Conservation (phyloP, 2,329 filamentous ascomycete species). For the Claviceps sp. region DNA sequence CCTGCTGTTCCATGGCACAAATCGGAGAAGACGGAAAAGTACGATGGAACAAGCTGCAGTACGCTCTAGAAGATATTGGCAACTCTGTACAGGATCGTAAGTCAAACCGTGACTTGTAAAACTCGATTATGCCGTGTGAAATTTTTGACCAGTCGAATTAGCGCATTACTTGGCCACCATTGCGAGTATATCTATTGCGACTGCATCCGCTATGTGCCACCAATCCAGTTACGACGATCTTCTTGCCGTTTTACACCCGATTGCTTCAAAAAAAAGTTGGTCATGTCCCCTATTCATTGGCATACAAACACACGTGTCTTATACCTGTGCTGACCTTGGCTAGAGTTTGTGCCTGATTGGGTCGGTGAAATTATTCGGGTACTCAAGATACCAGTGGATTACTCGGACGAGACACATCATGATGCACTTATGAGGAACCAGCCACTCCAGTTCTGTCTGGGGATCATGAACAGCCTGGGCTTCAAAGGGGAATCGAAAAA, state of each 20-base stretch:
- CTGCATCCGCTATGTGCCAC: constrained; percentile 31
- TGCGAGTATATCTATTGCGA: constrained; percentile 44
- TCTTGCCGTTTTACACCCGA: constrained; percentile 50
- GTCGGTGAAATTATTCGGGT: constrained; percentile 55
- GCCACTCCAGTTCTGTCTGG: constrained; percentile 61
- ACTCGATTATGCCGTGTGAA: not conserved
- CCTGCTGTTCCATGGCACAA: constrained; percentile 43
- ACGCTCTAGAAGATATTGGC: constrained; percentile 34
- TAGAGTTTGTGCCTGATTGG: constrained; percentile 49
- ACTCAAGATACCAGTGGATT: constrained; percentile 65
- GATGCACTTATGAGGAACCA: constrained; percentile 62
- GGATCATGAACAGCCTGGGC: constrained; percentile 66
- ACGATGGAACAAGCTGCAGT: constrained; percentile 44
- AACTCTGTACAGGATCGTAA: constrained; percentile 35
- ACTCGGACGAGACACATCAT: constrained; percentile 59
- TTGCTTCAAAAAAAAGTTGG: constrained; percentile 20
- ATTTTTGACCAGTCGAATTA: constrained; percentile 15
- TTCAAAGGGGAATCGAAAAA: constrained; percentile 50
- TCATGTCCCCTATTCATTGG: not conserved
- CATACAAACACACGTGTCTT: not conserved
- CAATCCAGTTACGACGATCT: constrained; percentile 55
- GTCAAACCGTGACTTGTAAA: not conserved
- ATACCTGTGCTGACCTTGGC: constrained; percentile 8
- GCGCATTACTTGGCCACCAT: constrained; percentile 44
- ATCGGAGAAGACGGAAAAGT: constrained; percentile 44